Base-by-base conservation (phyloP, 129 eudicot species). In the Pseudognaphalium luteoalbum region DNA sequence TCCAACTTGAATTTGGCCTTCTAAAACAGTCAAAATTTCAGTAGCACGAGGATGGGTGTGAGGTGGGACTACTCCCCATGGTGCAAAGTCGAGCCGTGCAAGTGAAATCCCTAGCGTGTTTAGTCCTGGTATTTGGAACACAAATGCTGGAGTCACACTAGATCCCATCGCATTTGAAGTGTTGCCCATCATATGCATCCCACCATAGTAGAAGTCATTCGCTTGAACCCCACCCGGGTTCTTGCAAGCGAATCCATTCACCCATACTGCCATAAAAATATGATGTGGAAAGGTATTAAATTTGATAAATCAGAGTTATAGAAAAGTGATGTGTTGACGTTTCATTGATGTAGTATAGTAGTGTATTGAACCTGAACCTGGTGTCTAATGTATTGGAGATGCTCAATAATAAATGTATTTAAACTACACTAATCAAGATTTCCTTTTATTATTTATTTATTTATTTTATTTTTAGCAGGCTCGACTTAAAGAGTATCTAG, bases 11-110 rank as follows among this genome's bases (percentile, higher is more conserved):
- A 82, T 47, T 12, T 71, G 73, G 44, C 85, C 85, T 82, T 82
- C 85, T 35, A 82, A 77, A 3, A 82, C 85, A 3, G 81, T 77
- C 61, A 82, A 68, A 57, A 82, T 82, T 78, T 82, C 85, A 2
- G 78, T 82, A 72, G 85, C 85, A 12, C 85, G 81, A n/a, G 85
- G 85, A 19, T 82, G 82, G 2, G 66, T 71, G 64, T 82, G 85
- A 32, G 85, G 85, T 65, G 85, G 78, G 71, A 76, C 77, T 39
- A 76, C 35, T 22, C 85, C 85, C 71, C 78, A 71, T 71, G 85
- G 85, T 30, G 85, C 85, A 62, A 71, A 82, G 71, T 82, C 85
- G 16, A 77, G 73, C 0, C 82, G 60, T 0, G 78, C 85, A 47
- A 82, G 77, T 4, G 85, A 82, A 21, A 82, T 82, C 15, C 85